phyloP scores from a whole-genome alignment of 495 filamentous ascomycete species.

The Ascodesmis nigricans region DNA sequence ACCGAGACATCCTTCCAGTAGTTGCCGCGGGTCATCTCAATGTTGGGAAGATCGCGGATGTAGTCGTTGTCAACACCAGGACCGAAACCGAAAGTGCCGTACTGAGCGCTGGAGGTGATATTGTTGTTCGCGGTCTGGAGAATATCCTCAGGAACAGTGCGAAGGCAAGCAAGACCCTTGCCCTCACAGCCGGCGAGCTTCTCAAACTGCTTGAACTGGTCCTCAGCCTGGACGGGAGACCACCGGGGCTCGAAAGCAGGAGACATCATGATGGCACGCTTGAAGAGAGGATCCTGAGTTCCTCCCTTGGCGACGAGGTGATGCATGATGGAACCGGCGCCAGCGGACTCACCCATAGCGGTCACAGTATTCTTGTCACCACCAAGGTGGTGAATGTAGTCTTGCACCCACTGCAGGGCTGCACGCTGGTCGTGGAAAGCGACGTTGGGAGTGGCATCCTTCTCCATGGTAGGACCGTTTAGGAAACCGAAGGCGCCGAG shows the following conservation, averaged over 20 bases:
- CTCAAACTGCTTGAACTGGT: constrained; percentile 27
- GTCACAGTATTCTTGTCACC: constrained; percentile 31
- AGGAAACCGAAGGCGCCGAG: constrained; percentile 35
- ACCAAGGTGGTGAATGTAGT: constrained; percentile 30
- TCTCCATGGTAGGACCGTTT: constrained; percentile 29
- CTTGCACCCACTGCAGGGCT: constrained; percentile 33
- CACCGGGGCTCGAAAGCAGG: constrained; percentile 28
- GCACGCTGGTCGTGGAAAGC: constrained; percentile 31
- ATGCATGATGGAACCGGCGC: constrained; percentile 26
- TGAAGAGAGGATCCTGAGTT: constrained; percentile 28
- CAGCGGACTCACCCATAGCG: constrained; percentile 29
- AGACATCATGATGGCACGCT: constrained; percentile 25
- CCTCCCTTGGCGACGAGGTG: constrained; percentile 24
- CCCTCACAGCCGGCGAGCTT: constrained; percentile 27
- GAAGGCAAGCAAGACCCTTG: constrained; percentile 27
- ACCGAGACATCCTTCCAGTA: constrained; percentile 21
- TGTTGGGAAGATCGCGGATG: constrained; percentile 26
- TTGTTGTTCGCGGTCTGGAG: constrained; percentile 26
- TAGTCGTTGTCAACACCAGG: constrained; percentile 28
- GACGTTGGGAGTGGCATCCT: constrained; percentile 27
- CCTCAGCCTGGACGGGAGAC: constrained; percentile 24
- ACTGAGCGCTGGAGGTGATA: constrained; percentile 20
- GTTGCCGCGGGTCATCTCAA: constrained; percentile 27
- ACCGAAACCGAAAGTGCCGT: constrained; percentile 27
- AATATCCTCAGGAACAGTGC: constrained; percentile 20